Evolutionary conservation across 345 rosid genomes (phyloP).

Genomic region (Leavenworthia alabamica): DNA sequence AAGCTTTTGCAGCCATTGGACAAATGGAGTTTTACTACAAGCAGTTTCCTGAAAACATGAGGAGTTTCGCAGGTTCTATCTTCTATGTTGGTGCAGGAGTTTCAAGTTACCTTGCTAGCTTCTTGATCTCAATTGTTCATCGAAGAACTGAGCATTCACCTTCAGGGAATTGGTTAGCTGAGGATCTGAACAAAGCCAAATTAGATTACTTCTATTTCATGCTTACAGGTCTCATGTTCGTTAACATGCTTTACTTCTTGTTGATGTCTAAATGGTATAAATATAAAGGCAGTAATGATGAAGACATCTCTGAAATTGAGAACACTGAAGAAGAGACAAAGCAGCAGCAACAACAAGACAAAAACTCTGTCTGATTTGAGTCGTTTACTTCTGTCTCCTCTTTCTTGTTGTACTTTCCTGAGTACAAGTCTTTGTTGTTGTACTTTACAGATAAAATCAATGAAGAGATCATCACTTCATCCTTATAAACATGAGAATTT

Average conservation of each 20-base stretch:
- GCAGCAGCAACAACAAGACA: slow-evolving; percentile 12
- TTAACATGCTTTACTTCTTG: slow-evolving; percentile 35
- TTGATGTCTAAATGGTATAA: slow-evolving; percentile 34
- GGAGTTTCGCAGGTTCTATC: slow-evolving; percentile 36
- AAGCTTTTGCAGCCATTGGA: slow-evolving; percentile 38
- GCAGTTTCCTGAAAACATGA: slow-evolving; percentile 52
- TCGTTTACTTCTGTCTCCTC: not conserved
- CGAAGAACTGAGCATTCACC: slow-evolving; percentile 21
- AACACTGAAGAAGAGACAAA: slow-evolving; percentile 20
- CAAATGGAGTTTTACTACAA: slow-evolving; percentile 48
- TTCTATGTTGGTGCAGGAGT: slow-evolving; percentile 24
- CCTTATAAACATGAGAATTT: not conserved
- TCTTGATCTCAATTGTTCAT: slow-evolving; percentile 33
- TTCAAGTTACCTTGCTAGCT: slow-evolving; percentile 37
- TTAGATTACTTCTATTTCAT: slow-evolving; percentile 41
- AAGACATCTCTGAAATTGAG: slow-evolving; percentile 6
- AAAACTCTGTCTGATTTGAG: slow-evolving; percentile 22
- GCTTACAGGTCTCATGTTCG: slow-evolving; percentile 28
- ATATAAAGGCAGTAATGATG: slow-evolving; percentile 23
- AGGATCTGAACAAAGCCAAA: slow-evolving; percentile 39
- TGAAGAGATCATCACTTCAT: slow-evolving; percentile 1
- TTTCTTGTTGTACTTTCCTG: not conserved
- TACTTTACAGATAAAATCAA: not conserved
- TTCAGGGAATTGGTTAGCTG: slow-evolving; percentile 32
- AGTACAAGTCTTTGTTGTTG: not conserved